phyloP scores from a whole-genome alignment of 345 rosid species.

The Linum lewisii region DNA sequence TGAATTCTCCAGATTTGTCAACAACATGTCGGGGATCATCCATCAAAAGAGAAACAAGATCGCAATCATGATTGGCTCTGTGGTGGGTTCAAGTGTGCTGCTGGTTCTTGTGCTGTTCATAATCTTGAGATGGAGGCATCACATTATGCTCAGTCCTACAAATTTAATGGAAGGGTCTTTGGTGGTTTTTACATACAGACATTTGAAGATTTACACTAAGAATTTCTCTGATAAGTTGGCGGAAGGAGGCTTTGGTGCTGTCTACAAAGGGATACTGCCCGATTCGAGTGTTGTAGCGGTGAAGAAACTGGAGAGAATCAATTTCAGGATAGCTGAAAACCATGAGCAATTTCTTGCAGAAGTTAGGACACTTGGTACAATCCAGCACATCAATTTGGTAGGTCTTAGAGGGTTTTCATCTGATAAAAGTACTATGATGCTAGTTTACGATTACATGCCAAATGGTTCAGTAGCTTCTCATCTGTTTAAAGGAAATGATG shows the following conservation, averaged over 20 bases:
- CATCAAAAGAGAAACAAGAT: neutral
- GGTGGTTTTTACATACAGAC: neutral
- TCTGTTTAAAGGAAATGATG: neutral
- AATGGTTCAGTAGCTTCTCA: neutral
- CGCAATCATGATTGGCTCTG: neutral
- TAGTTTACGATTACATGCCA: constrained; percentile 3
- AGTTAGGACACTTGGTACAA: neutral
- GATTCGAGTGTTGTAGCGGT: constrained; percentile 1
- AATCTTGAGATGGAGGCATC: neutral
- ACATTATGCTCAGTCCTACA: neutral
- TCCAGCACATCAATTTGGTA: constrained; percentile 1
- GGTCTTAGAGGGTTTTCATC: neutral
- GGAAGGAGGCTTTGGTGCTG: constrained; percentile 3
- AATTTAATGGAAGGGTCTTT: neutral
- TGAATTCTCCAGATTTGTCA: constrained; percentile 18
- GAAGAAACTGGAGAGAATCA: neutral
- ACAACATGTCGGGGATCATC: no score
- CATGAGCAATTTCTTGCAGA: neutral
- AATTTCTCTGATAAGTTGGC: neutral
- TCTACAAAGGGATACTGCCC: neutral
- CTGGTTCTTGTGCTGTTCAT: neutral
- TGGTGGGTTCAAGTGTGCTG: neutral
- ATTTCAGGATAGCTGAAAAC: neutral
- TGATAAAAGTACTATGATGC: neutral
- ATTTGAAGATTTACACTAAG: neutral